These are phyloP conservation scores for Zoysia matrella DNA, from an alignment of 202 grass and related monocot genomes.

Conservation along the genomic window DNA sequence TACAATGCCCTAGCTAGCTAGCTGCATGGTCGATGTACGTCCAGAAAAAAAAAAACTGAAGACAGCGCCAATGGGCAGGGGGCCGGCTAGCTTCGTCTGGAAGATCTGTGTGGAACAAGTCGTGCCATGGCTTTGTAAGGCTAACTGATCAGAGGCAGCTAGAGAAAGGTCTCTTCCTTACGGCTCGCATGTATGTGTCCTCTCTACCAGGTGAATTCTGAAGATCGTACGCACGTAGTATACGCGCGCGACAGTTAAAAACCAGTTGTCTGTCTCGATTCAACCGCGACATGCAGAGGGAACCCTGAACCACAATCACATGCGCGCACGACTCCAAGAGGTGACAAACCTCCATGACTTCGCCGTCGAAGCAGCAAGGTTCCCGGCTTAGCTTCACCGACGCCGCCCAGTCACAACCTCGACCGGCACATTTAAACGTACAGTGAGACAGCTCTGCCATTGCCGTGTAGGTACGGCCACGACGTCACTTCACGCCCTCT, in stretches of 20 bases:
- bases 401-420: slow-evolving; percentile 42
- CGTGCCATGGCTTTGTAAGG: too few species aligned
- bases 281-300: slow-evolving; percentile 16
- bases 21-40: too few species aligned
- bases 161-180: neutral
- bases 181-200: too few species aligned
- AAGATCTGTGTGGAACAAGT: too few species aligned
- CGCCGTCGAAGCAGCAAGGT: slow-evolving; percentile 7
- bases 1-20: too few species aligned
- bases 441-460: slow-evolving; percentile 22
- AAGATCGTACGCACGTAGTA: neutral
- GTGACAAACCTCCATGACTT: neutral
- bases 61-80: too few species aligned
- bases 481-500: slow-evolving; percentile 16
- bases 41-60: too few species aligned
- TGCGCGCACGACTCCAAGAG: slow-evolving; percentile 15
- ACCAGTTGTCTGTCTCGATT: neutral
- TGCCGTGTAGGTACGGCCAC: neutral
- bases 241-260: neutral
- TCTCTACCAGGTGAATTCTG: neutral
- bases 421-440: neutral
- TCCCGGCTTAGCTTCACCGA: neutral
- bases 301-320: too few species aligned
- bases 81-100: too few species aligned
- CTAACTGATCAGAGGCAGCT: neutral